phyloP scores from a whole-genome alignment of 2,329 filamentous ascomycete species.

The Cryphonectria parasitica region DNA sequence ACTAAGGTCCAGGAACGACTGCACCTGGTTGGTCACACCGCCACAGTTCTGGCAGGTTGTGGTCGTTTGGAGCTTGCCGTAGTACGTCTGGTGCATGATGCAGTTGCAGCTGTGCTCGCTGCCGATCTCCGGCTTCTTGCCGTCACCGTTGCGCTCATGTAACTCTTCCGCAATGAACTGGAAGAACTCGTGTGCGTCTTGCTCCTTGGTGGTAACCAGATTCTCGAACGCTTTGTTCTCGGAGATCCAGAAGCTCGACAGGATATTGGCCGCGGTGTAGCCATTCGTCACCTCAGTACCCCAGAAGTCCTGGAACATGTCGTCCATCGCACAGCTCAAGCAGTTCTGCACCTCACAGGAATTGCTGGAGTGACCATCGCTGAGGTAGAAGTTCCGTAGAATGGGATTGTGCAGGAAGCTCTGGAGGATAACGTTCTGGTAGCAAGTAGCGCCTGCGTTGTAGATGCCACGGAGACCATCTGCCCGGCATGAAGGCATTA shows the following conservation, averaged over 20 bases:
- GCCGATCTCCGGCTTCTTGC: slow-evolving; percentile 62
- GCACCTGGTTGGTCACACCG: slow-evolving; percentile 79
- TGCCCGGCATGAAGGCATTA: slow-evolving; percentile 78
- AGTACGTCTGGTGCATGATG: slow-evolving; percentile 93
- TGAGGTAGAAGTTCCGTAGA: slow-evolving; percentile 88
- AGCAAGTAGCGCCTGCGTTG: slow-evolving; percentile 98
- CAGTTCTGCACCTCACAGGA: slow-evolving; percentile 70
- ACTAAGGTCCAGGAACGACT: slow-evolving; percentile 90
- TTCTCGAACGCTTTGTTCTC: slow-evolving; percentile 74
- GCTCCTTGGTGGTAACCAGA: slow-evolving; percentile 88
- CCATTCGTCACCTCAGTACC: slow-evolving; percentile 79
- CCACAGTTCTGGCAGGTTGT: slow-evolving; percentile 89
- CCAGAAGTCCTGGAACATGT: slow-evolving; percentile 75
- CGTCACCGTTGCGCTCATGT: slow-evolving; percentile 78
- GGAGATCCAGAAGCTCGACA: slow-evolving; percentile 88
- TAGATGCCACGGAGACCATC: slow-evolving; percentile 90
- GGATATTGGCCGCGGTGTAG: slow-evolving; percentile 86
- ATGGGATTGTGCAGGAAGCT: slow-evolving; percentile 92
- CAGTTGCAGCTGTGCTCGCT: slow-evolving; percentile 76
- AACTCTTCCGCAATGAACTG: slow-evolving; percentile 93
- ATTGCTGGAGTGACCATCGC: slow-evolving; percentile 80
- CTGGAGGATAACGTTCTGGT: slow-evolving; percentile 95
- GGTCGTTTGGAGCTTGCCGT: slow-evolving; percentile 86
- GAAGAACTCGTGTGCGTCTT: slow-evolving; percentile 97
- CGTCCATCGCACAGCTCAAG: slow-evolving; percentile 72